A percentile compares a stretch with the other conserved stretches of the same genome.
phyloP scores from a whole-genome alignment of 306 rosid genomes.

The Prunus armeniaca region DNA sequence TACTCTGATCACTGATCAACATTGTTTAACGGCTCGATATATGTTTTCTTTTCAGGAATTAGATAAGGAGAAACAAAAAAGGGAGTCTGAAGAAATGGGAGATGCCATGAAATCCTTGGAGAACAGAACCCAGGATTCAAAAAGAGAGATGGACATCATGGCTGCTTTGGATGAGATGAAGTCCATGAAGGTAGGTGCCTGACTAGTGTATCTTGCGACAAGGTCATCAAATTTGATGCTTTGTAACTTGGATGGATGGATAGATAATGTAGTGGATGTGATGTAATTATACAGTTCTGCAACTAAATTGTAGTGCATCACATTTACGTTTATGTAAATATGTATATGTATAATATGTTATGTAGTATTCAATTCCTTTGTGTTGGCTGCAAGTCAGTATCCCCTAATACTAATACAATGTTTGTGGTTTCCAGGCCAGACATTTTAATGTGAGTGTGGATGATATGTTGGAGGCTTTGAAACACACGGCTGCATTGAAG shows the following conservation, averaged over 20 bases:
- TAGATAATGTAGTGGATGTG: not conserved
- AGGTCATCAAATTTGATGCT: not conserved
- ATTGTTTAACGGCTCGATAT: not conserved
- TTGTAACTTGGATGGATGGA: not conserved
- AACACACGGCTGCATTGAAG: constrained; percentile 52
- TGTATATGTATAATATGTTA: not conserved
- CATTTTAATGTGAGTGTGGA: constrained; percentile 86
- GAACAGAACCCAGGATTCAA: constrained; percentile 86
- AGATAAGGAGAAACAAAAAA: constrained; percentile 48
- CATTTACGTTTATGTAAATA: not conserved
- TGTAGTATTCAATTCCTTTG: not conserved
- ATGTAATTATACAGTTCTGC: not conserved
- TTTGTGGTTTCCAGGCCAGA: constrained; percentile 62
- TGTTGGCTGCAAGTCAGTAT: not conserved
- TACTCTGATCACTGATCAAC: not conserved
- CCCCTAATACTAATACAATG: constrained; percentile 16
- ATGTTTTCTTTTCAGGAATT: constrained; percentile 9
- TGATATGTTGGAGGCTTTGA: constrained; percentile 84
- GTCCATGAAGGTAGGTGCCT: constrained; percentile 80
- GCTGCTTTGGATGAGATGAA: constrained; percentile 98
- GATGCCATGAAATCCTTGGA: constrained; percentile 88
- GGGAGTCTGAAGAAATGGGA: constrained; percentile 82
- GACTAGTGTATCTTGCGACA: not conserved
- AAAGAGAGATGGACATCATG: constrained; percentile 70
- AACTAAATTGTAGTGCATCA: not conserved